Evolutionary conservation across 1,139 yeast species (phyloP).

Genomic region (Entelexis sorbosivorans): DNA sequence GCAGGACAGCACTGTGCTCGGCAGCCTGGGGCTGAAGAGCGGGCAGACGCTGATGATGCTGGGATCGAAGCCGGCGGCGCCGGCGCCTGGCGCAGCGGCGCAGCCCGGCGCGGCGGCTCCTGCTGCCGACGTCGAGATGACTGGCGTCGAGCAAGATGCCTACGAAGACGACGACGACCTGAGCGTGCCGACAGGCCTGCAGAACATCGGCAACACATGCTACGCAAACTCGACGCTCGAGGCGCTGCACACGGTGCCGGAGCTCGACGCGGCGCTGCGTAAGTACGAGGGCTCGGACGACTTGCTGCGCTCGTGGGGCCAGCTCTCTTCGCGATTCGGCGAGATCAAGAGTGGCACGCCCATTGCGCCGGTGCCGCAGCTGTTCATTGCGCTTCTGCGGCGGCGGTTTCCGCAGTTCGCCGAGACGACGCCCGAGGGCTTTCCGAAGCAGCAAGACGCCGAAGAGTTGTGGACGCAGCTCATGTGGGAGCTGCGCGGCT

Average conservation of each 20-base stretch:
- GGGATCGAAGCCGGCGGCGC: conserved; percentile 45
- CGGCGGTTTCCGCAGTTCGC: conserved; percentile 73
- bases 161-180: conserved; percentile 28
- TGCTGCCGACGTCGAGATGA: conserved; percentile 39
- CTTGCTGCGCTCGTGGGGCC: conserved; percentile 18
- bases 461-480: conserved; percentile 90
- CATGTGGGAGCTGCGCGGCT: conserved; percentile 40
- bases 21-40: conserved; percentile 45
- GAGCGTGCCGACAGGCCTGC: conserved; percentile 60
- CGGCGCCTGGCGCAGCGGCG: conserved; percentile 50
- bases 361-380: conserved; percentile 37
- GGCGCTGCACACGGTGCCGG: conserved; percentile 58
- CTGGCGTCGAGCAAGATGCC: conserved; percentile 7
- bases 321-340: conserved; percentile 19
- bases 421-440: conserved; percentile 56
- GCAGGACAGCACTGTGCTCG: conserved; percentile 50
- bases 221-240: conserved; percentile 86
- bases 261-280: conserved; percentile 35
- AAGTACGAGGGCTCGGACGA: conserved; percentile 22
- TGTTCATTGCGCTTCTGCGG: conserved; percentile 42
- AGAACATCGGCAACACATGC: conserved; percentile 89
- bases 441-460: conserved; percentile 91
- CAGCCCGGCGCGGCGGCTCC: conserved; percentile 81
- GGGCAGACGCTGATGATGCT: conserved; percentile 73
- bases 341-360: conserved; percentile 3